These are phyloP conservation scores for Sporothrix sp. DNA, from an alignment of 2,329 filamentous ascomycete genomes.

Conservation along the genomic window DNA sequence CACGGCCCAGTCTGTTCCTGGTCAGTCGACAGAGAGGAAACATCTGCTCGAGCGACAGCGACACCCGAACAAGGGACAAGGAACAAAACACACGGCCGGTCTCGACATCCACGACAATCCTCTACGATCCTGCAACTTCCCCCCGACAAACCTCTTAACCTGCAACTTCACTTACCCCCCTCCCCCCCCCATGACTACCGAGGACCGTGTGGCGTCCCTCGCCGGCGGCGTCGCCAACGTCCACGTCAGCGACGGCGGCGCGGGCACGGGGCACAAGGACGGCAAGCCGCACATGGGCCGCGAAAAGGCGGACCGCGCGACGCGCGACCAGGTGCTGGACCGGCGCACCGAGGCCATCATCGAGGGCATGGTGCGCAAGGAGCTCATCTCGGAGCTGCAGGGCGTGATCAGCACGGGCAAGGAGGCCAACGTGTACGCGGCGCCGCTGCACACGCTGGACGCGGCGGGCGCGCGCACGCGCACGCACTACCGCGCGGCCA, in stretches of 20 bases:
- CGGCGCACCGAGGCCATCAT: constrained; percentile 91
- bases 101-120: background rate
- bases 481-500: constrained; percentile 73
- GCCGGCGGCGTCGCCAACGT: constrained; percentile 12
- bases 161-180: too few relatives aligned
- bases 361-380: constrained; percentile 89
- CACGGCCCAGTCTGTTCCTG: background rate
- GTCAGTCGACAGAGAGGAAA: background rate
- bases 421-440: constrained; percentile 96
- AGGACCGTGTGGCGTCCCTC: constrained; percentile 10
- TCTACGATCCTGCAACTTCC: too few relatives aligned
- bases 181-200: constrained; percentile 9
- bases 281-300: constrained; percentile 6
- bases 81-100: background rate
- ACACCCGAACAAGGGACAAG: background rate
- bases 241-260: constrained; percentile 14
- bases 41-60: background rate
- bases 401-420: constrained; percentile 95
- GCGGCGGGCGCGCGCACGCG: constrained; percentile 30
- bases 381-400: constrained; percentile 81
- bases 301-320: constrained; percentile 88
- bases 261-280: constrained; percentile 13
- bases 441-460: constrained; percentile 46
- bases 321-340: constrained; percentile 89
- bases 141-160: too few relatives aligned